These are phyloP conservation scores for Laguncularia racemosa DNA, from an alignment of 345 rosid species.

Conservation along the genomic window DNA sequence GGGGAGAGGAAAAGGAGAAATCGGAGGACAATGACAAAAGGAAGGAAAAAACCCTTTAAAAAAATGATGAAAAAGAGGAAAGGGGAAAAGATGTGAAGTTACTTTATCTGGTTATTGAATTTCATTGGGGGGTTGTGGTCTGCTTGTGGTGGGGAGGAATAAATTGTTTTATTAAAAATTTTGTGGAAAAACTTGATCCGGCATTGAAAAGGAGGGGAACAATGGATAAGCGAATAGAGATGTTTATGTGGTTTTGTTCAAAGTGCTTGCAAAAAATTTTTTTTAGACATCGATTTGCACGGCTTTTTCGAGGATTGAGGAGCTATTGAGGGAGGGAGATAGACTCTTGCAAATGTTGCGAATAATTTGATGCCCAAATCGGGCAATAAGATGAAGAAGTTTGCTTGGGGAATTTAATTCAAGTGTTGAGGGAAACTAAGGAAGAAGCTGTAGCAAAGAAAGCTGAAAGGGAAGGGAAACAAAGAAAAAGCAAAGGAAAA, in stretches of 20 bases:
- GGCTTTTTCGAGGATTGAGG: slow-evolving; percentile 12
- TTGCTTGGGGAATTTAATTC: slow-evolving; percentile 26
- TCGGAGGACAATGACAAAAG: slow-evolving; percentile 12
- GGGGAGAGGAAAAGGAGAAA: slow-evolving; percentile 18
- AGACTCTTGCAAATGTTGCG: slow-evolving; percentile 44
- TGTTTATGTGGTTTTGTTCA: slow-evolving; percentile 36
- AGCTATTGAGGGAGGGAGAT: slow-evolving; percentile 22
- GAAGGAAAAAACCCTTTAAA: background rate
- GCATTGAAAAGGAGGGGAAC: slow-evolving; percentile 43
- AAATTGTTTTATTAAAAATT: slow-evolving; percentile 37
- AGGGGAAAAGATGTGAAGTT: slow-evolving; percentile 18
- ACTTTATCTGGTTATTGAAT: slow-evolving; percentile 42
- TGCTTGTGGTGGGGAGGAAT: slow-evolving; percentile 37
- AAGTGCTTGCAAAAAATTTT: slow-evolving; percentile 39
- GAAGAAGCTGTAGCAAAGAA: slow-evolving; percentile 16
- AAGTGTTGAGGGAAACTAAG: slow-evolving; percentile 25
- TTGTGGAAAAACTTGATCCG: slow-evolving; percentile 37
- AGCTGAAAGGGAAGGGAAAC: slow-evolving; percentile 7
- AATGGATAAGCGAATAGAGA: slow-evolving; percentile 43
- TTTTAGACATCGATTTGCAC: slow-evolving; percentile 21
- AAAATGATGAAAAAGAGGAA: slow-evolving; percentile 7
- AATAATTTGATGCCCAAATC: slow-evolving; percentile 36
- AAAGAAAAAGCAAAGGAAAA: background rate
- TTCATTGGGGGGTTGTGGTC: slow-evolving; percentile 50
- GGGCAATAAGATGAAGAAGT: slow-evolving; percentile 14